These are phyloP conservation scores for Prunus kanzakura DNA, from an alignment of 306 rosid genomes.

Conservation along the genomic window DNA sequence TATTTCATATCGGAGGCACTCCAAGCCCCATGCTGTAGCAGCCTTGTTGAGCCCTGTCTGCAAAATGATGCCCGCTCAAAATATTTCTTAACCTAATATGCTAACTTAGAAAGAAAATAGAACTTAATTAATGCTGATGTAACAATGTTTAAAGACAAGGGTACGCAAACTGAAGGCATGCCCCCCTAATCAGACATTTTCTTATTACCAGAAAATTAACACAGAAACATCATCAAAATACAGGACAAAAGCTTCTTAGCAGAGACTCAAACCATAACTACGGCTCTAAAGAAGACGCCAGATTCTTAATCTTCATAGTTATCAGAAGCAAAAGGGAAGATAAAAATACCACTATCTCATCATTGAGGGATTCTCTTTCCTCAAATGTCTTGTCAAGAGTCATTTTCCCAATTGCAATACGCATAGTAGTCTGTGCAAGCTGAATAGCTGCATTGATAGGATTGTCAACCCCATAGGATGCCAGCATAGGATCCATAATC, in stretches of 20 bases:
- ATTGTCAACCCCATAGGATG: slow-evolving; percentile 87
- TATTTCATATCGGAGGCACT: slow-evolving; percentile 95
- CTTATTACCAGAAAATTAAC: neutral
- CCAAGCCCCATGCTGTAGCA: slow-evolving; percentile 84
- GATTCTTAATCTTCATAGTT: neutral
- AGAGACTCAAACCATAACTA: neutral
- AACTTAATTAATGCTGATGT: neutral
- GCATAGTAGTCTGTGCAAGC: slow-evolving; percentile 98
- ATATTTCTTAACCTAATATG: neutral
- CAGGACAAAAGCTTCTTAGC: neutral
- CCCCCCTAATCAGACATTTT: neutral
- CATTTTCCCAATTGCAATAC: slow-evolving; percentile 92
- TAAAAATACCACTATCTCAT: slow-evolving; percentile 78
- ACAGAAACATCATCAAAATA: neutral
- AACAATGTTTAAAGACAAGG: neutral
- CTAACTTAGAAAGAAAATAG: neutral
- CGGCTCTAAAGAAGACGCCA: neutral
- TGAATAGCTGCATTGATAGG: slow-evolving; percentile 87
- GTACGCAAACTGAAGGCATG: neutral
- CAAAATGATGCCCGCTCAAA: slow-evolving; percentile 30
- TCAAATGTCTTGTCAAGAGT: slow-evolving; percentile 95
- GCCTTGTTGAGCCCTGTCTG: slow-evolving; percentile 89
- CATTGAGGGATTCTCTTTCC: slow-evolving; percentile 88
- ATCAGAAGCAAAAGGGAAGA: neutral
- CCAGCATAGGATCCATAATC: slow-evolving; percentile 92